A percentile compares a stretch with the other conserved stretches of the same genome.
phyloP scores from a whole-genome alignment of 345 rosid genomes.

The Raphanus sativus region DNA sequence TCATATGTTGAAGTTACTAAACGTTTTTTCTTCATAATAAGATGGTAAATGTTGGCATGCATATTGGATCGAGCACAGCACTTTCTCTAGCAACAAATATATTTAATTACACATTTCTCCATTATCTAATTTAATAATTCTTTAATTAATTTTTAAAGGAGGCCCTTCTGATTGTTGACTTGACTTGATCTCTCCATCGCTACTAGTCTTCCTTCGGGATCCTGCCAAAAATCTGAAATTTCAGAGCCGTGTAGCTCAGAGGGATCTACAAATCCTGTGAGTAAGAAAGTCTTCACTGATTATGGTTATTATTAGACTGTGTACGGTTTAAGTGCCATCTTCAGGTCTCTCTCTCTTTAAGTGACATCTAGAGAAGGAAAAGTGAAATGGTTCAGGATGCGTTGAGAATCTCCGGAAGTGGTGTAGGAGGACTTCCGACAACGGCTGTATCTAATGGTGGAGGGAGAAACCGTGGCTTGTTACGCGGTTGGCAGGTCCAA shows the following conservation, averaged over 20 bases:
- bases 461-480: constrained; percentile 21
- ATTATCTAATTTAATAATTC: constrained; percentile 14
- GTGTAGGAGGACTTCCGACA: constrained; percentile 4
- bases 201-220: constrained; percentile 2
- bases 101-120: constrained; percentile 19
- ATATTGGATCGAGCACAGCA: not conserved
- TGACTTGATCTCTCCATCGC: constrained; percentile 6
- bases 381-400: constrained; percentile 27
- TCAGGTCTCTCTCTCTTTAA: not conserved
- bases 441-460: constrained; percentile 18
- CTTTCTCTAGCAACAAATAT: constrained; percentile 7
- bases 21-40: not conserved
- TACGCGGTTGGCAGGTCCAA: constrained; percentile 74
- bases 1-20: not conserved
- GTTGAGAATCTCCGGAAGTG: constrained; percentile 24
- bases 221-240: constrained; percentile 14
- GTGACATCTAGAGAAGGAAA: constrained; percentile 3
- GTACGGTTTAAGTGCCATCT: constrained; percentile 12
- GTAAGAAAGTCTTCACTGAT: not conserved
- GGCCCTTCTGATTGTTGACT: not conserved
- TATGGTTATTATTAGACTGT: constrained; percentile 10
- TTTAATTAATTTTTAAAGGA: not conserved
- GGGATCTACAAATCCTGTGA: constrained; percentile 1
- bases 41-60: not conserved
- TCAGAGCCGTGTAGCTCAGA: not conserved